Evolutionary conservation across 306 rosid genomes (phyloP).

Genomic region (Lathyrus tuberosus): DNA sequence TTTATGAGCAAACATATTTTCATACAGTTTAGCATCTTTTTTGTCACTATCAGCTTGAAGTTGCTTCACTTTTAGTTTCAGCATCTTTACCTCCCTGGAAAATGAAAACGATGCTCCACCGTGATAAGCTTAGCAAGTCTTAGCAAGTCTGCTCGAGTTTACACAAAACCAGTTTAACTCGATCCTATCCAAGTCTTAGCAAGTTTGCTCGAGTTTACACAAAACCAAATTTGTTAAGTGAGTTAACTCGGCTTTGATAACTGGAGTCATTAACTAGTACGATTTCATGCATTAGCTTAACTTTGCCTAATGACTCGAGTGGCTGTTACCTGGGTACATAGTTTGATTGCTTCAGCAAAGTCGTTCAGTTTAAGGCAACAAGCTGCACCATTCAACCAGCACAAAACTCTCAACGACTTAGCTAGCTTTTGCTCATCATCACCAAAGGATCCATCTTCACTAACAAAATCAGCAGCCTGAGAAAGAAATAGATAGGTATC

Average conservation of each 20-base stretch:
- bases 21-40: too few species aligned
- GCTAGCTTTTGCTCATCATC: slow-evolving; percentile 57
- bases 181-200: background rate
- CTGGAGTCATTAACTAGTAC: background rate
- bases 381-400: slow-evolving; percentile 79
- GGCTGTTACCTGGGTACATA: too few species aligned
- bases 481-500: slow-evolving; percentile 33
- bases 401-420: slow-evolving; percentile 53
- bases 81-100: too few species aligned
- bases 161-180: slow-evolving; percentile 44
- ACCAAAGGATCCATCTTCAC: too few species aligned
- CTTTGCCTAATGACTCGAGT: too few species aligned
- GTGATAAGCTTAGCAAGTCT: slow-evolving; percentile 15
- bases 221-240: background rate
- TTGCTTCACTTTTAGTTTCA: slow-evolving; percentile 62
- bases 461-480: slow-evolving; percentile 67
- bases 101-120: slow-evolving; percentile 19
- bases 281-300: background rate
- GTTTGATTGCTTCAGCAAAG: slow-evolving; percentile 56
- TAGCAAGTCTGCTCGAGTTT: slow-evolving; percentile 63
- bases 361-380: slow-evolving; percentile 70
- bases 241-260: background rate
- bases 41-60: slow-evolving; percentile 59
- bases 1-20: too few species aligned
- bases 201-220: background rate